Base-by-base conservation (phyloP, 371 early-diverging fungal species). In the Sporodiniella umbellata region DNA sequence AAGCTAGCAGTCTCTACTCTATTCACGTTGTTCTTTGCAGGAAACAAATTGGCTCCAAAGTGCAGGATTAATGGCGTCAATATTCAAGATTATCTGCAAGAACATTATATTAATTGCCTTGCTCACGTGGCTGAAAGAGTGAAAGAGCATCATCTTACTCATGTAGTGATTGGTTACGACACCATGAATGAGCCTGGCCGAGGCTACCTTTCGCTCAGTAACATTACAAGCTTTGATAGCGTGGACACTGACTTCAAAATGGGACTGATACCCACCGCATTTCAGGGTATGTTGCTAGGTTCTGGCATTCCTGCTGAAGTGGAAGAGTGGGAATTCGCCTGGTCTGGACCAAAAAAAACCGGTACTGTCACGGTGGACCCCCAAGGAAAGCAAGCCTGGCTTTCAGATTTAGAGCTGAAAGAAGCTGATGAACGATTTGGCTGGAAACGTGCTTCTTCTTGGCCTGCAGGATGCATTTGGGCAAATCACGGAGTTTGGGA, bases 11-110 rank as follows among this genome's bases (percentile, higher is more conserved):
- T 85, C 0, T 79, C 87, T 1, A 90, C 93, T 40, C 84, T 92
- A 84, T 90, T 90, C 49, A 88, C 93, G 0, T 68, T 90, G 12
- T 90, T 90, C 58, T 92, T 88, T 66, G 90, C 72, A n/a, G 92
- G 91, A 23, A 69, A 75, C 22, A 69, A 60, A 5, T 90, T 81
- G 75, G 89, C 90, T 1, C 92, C 92, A 0, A 59, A 79, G 4
- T 77, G 82, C 40, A 64, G 57, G n/a, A 77, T 83, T 31, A 58
- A 73, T 33, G 67, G 60, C 14, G 43, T 73, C 31, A 71, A 77
- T 53, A 65, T 89, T n/a, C 85, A 89, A 53, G 82, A 81, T 22
- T 91, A 79, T 56, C 65, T 93, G 8, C 92, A 91, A 53, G 52
- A 66, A 1, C 83, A 84, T 25, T 92, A 80, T 58, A 66, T 87